Conservation (phyloP, 345 rosid genomes). For the Heritiera littoralis region DNA sequence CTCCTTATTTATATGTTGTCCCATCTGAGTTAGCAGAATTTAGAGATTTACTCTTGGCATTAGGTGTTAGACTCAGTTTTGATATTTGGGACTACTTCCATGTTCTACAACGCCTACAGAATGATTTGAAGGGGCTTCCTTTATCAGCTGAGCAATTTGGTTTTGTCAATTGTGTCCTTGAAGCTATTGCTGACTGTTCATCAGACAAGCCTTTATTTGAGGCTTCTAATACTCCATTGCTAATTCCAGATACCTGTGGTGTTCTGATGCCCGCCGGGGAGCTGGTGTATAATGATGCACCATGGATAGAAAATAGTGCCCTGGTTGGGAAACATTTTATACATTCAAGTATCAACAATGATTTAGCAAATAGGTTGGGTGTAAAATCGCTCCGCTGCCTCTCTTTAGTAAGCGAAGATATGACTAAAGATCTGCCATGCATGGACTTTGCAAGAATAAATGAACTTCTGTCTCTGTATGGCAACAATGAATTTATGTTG, state of each 20-base stretch:
- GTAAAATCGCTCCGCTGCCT: constrained; percentile 83
- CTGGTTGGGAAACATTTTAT: constrained; percentile 70
- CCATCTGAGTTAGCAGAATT: constrained; percentile 90
- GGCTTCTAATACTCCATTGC: constrained; percentile 51
- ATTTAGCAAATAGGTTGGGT: constrained; percentile 81
- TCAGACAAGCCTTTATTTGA: constrained; percentile 50
- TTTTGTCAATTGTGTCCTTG: constrained; percentile 81
- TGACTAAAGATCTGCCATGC: constrained; percentile 88
- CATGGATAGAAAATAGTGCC: constrained; percentile 82
- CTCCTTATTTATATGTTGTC: constrained; percentile 92
- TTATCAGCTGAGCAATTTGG: constrained; percentile 68
- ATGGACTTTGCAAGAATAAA: constrained; percentile 77
- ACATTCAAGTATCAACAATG: constrained; percentile 79
- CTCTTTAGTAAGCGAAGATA: constrained; percentile 75
- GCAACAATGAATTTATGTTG: constrained; percentile 74
- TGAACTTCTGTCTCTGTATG: constrained; percentile 75
- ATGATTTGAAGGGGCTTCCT: constrained; percentile 59
- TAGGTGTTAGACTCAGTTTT: constrained; percentile 86
- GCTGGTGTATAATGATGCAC: constrained; percentile 92
- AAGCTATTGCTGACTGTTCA: constrained; percentile 75
- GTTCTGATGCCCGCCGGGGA: constrained; percentile 56
- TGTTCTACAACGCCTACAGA: constrained; percentile 68
- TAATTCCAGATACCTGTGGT: constrained; percentile 79
- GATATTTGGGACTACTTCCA: constrained; percentile 74
- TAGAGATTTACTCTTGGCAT: constrained; percentile 68